Evolutionary conservation across 176 grass and related monocot species (phyloP).

Genomic region (Triticum urartu): DNA sequence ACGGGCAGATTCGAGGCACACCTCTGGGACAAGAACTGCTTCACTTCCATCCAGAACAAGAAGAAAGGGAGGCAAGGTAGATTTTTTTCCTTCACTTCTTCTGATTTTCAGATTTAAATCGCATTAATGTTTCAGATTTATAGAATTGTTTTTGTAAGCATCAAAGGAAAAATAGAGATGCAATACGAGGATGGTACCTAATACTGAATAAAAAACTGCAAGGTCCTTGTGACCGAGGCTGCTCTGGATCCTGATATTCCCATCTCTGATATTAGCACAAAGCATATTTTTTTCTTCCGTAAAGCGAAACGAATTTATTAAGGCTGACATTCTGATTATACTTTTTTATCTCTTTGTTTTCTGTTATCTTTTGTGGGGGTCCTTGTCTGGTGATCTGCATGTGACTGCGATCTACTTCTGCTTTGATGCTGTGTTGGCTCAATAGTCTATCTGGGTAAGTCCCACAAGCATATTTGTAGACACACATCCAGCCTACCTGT

Average conservation of each 20-base stretch:
- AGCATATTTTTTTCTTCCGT: neutral
- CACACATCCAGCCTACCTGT: constrained; percentile 10
- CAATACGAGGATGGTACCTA: constrained; percentile 22
- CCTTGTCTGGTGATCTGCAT: constrained; percentile 47
- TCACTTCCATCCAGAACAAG: constrained; percentile 71
- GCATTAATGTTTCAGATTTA: neutral
- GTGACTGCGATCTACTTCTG: constrained; percentile 48
- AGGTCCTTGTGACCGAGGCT: neutral
- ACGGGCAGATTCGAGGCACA: constrained; percentile 93
- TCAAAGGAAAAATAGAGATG: neutral
- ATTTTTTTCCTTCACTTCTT: neutral
- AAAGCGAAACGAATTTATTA: constrained; percentile 50
- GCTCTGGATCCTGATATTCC: constrained; percentile 12
- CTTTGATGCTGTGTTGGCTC: constrained; percentile 24
- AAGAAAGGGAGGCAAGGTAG: constrained; percentile 98
- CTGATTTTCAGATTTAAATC: neutral
- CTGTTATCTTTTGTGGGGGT: constrained; percentile 41
- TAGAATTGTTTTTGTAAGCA: neutral
- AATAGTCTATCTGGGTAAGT: constrained; percentile 76
- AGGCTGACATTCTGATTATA: constrained; percentile 53
- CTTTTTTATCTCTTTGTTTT: constrained; percentile 7
- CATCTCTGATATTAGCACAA: constrained; percentile 24
- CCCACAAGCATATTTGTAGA: constrained; percentile 23
- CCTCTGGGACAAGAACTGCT: constrained; percentile 94
- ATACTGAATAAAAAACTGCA: neutral